Evolutionary conservation across 2,329 filamentous ascomycete species (phyloP), one percentile per base, ranked within the genome.

Genomic region (Aspergillus tubingensis): DNA sequence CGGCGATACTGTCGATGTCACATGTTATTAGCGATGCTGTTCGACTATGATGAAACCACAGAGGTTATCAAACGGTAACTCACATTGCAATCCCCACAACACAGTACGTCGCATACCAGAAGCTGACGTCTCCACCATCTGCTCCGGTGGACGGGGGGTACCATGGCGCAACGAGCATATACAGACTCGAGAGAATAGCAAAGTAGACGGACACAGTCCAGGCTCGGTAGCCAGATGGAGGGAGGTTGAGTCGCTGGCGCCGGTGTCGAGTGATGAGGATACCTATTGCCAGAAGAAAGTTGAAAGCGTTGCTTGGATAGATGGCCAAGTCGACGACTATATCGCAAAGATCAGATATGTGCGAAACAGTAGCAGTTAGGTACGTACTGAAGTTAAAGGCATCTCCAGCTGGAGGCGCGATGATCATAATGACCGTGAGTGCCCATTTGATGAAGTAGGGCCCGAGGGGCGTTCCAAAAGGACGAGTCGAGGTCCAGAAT

Each of bases 101-200:
- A 19, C 84, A 82, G 66, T 91, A 91, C 0, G 88, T 91, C 1
- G 82, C 88, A 64, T 91, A 92, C 85, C 86, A 91, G 73, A 92
- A 91, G 56, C 84, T 88, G 1, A 91, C 88, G 58, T 88, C 85
- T 0, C 88, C 88, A 0, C 83, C 85, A 36, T 83, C 82, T 0
- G 77, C 77, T 0, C 88, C 88, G 0, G 78, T 82, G 0, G 80
- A 78, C 0, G 89, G 89, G 2, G 88, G 89, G 65, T 86, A 88
- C 89, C 88, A 91, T 0, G 89, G 88, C 81, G 90, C 89, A 15
- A 87, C 80, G 2, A 91, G 75, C 48, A 90, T 76, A 60, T 86
- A 91, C 0, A 87, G 58, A 54, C 89, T 84, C 0, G 86, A 76
- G 0, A 85, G 70, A 49, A 88, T 81, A 52, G 82, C 86, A 72